These are phyloP conservation scores for Pseudogymnoascus verrucosus DNA, from an alignment of 2,329 filamentous ascomycete species.

Conservation along the genomic window DNA sequence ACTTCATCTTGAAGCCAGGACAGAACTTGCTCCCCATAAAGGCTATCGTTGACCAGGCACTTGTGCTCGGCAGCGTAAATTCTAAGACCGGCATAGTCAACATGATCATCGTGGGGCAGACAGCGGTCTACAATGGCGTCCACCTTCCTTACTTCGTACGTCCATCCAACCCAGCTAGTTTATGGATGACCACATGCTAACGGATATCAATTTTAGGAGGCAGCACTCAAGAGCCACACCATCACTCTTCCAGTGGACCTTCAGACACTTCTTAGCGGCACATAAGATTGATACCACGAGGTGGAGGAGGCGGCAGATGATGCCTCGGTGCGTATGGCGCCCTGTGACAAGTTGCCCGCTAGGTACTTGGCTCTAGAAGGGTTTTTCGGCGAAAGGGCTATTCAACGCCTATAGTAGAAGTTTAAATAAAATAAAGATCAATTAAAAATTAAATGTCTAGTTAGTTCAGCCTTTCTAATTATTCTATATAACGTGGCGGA, in stretches of 20 bases:
- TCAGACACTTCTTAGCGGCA: background rate
- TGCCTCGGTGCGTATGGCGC: background rate
- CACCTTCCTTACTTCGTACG: conserved; percentile 43
- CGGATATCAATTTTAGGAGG: conserved; percentile 21
- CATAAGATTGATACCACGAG: background rate
- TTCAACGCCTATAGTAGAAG: no score
- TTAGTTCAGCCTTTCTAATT: no score
- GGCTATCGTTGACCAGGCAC: conserved; percentile 37
- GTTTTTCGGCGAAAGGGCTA: no score
- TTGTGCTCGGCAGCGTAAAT: conserved; percentile 26
- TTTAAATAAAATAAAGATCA: no score
- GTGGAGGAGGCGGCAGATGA: background rate
- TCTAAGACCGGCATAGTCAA: conserved; percentile 39
- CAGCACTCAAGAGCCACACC: conserved; percentile 39
- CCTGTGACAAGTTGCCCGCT: background rate
- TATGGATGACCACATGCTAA: background rate
- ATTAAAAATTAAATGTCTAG: no score
- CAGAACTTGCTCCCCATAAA: conserved; percentile 43
- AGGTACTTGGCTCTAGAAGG: background rate
- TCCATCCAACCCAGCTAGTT: background rate
- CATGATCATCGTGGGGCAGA: conserved; percentile 42
- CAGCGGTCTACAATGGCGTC: conserved; percentile 38
- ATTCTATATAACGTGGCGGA: no score
- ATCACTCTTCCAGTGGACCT: conserved; percentile 38
- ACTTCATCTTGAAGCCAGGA: conserved; percentile 46